Conservation (phyloP, 176 grass and related monocot genomes). For the Microstegium vimineum region DNA sequence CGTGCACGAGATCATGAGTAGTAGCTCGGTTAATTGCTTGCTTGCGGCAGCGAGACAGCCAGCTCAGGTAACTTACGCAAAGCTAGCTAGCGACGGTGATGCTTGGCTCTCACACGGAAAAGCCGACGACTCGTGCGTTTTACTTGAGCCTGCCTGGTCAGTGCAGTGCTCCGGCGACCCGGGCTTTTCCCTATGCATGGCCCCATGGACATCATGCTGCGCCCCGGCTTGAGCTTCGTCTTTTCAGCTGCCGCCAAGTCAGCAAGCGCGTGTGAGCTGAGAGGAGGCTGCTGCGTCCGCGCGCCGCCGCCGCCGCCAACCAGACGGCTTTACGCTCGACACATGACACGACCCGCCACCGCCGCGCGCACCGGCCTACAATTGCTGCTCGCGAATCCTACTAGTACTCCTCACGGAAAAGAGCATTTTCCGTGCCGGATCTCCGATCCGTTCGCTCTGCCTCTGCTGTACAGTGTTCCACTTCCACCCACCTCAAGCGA, state of each 20-base stretch:
- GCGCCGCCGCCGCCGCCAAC: not conserved
- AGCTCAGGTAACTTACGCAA: not conserved
- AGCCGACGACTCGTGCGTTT: not conserved
- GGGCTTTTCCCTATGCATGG: not conserved
- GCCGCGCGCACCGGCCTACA: not conserved
- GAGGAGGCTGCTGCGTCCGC: too few relatives aligned
- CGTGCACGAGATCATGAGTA: not conserved
- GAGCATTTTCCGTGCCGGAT: not conserved
- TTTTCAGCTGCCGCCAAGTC: not conserved
- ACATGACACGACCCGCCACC: not conserved
- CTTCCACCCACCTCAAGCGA: not conserved
- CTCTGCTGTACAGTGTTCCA: not conserved
- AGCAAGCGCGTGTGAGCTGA: not conserved
- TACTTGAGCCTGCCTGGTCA: too few relatives aligned
- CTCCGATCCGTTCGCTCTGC: not conserved
- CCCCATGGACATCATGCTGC: slow-evolving; percentile 32
- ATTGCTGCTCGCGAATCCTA: not conserved
- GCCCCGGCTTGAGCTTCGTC: not conserved
- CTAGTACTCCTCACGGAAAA: slow-evolving; percentile 12
- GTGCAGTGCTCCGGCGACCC: not conserved
- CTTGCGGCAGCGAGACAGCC: not conserved
- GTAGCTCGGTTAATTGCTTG: not conserved
- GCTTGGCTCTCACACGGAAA: not conserved
- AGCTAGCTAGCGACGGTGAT: not conserved
- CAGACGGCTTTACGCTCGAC: not conserved